Base-by-base conservation (phyloP, 495 filamentous ascomycete species). In the Corynascus novoguineensis region DNA sequence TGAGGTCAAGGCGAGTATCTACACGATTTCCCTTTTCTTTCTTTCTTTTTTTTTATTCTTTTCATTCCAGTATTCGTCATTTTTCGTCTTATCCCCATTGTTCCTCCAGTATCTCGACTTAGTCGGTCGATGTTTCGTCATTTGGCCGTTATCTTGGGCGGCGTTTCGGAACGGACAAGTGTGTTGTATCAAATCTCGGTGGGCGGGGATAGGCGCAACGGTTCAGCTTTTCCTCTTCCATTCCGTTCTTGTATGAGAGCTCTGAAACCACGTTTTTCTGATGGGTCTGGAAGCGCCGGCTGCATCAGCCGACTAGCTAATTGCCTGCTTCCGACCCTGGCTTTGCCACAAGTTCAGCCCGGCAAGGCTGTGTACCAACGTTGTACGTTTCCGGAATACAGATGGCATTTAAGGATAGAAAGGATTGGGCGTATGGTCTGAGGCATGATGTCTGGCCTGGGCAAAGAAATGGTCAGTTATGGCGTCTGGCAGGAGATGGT, bases 351-450 rank as follows among this genome's bases (percentile, higher is more conserved):
- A 11, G 29, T 52, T 53, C 49, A 44, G 57, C 50, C 40, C n/a
- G 8, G 8, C 34, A 15, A 50, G 57, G 57, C 57, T 60, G 50
- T 60, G 51, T 60, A 55, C 32, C 22, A 60, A 60, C 57, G 57
- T 60, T 60, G 42, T 60, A 60, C 44, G 44, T 54, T 49, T 34
- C 7, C 21, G 8, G 22, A 14, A 38, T 35, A 22, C 12, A 45
- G 4, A 4, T 28, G 53, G 53, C 28, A 31, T 55, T 2, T 21
- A 32, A 31, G 17, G 24, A 50, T 57, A 46, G 41, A 47, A 7
- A 37, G 40, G 21, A 29, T 34, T n/a, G 53, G 25, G 5, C n/a
- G n/a, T 17, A 7, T 5, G 14, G 24, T 19, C 12, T 14, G 37
- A 17, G n/a, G n/a, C n/a, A n/a, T n/a, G n/a, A n/a, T n/a, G n/a